phyloP scores from a whole-genome alignment of 345 rosid genomes.

The Orychophragmus violaceus region DNA sequence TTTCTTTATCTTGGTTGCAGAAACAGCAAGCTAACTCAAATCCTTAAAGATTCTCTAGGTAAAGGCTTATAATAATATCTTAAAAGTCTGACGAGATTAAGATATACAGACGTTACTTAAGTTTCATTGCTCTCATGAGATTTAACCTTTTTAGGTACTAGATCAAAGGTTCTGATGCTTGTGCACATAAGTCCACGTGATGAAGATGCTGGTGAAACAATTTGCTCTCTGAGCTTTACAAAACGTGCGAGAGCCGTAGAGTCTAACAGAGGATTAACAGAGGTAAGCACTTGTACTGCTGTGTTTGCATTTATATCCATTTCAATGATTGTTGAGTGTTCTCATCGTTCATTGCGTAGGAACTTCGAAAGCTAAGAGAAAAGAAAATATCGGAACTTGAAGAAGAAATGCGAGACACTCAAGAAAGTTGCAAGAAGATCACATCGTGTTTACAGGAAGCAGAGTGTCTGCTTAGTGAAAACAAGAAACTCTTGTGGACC shows the following conservation, averaged over 20 bases:
- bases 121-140: slow-evolving; percentile 10
- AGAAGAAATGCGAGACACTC: slow-evolving; percentile 52
- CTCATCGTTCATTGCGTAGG: slow-evolving; percentile 35
- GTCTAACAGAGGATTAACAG: slow-evolving; percentile 45
- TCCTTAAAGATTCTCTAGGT: slow-evolving; percentile 94
- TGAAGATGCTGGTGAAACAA: slow-evolving; percentile 74
- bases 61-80: slow-evolving; percentile 22
- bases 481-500: slow-evolving; percentile 45
- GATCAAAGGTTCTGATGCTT: slow-evolving; percentile 87
- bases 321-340: slow-evolving; percentile 6
- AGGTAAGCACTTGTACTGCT: slow-evolving; percentile 33
- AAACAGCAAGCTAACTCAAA: slow-evolving; percentile 95
- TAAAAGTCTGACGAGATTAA: background rate
- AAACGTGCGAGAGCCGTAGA: slow-evolving; percentile 82
- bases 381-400: slow-evolving; percentile 53
- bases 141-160: slow-evolving; percentile 37
- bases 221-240: slow-evolving; percentile 76
- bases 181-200: slow-evolving; percentile 78
- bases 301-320: background rate
- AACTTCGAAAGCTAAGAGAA: slow-evolving; percentile 46
- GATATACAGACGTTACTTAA: background rate
- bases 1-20: slow-evolving; percentile 52
- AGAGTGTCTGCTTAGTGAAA: slow-evolving; percentile 45
- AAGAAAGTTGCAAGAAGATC: slow-evolving; percentile 45
- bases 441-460: slow-evolving; percentile 42